phyloP scores from a whole-genome alignment of 371 early-diverging fungal species.

The Mortierella sp. region DNA sequence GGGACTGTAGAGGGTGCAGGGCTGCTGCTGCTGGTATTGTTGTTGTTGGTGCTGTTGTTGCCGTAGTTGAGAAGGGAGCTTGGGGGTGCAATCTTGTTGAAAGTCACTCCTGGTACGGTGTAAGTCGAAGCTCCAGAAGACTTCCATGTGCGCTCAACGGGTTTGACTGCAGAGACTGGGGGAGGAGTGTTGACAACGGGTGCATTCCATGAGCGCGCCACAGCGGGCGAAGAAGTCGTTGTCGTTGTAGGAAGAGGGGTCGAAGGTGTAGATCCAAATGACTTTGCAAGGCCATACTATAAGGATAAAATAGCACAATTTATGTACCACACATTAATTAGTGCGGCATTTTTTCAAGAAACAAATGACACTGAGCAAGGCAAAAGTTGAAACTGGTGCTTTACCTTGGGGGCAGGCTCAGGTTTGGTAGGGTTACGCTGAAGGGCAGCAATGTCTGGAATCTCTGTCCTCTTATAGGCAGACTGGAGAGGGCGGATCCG shows the following conservation, averaged over 20 bases:
- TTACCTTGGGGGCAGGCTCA: constrained; percentile 66
- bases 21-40: not conserved
- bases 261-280: constrained; percentile 8
- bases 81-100: constrained; percentile 24
- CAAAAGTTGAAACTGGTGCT: not conserved
- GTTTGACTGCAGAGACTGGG: not conserved
- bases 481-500: constrained; percentile 60
- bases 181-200: constrained; percentile 14
- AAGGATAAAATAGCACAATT: not conserved
- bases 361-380: not conserved
- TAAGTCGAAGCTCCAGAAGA: constrained; percentile 21
- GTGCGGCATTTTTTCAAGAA: not conserved
- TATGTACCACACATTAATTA: not conserved
- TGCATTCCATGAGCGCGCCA: constrained; percentile 24
- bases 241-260: not conserved
- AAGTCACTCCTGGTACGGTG: constrained; percentile 18
- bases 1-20: not conserved
- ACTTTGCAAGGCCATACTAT: constrained; percentile 9
- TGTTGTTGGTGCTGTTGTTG: not conserved
- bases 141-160: constrained; percentile 26
- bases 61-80: constrained; percentile 17
- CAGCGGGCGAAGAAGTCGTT: not conserved
- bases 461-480: constrained; percentile 74
- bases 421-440: constrained; percentile 69
- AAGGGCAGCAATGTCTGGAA: constrained; percentile 75